Conservation (phyloP, 139 green algal genomes). For the Coelastrella sp. region DNA sequence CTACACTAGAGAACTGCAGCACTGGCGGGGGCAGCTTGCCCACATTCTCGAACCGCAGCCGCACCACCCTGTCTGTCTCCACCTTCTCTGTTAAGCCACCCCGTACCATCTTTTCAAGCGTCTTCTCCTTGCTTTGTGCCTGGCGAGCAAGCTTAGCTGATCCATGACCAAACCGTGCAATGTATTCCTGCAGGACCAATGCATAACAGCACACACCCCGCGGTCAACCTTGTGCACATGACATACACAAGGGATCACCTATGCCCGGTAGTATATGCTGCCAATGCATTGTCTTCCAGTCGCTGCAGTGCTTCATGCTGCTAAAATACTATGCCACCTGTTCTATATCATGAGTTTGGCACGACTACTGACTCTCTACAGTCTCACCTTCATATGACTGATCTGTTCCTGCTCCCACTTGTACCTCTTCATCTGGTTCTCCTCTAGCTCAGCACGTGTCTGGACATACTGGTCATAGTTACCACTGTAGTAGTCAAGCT, state of each 20-base stretch:
- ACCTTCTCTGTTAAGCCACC: slow-evolving; percentile 90
- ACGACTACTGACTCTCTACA: background rate
- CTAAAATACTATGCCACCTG: no score
- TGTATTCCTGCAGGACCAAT: slow-evolving; percentile 86
- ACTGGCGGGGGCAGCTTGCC: slow-evolving; percentile 96
- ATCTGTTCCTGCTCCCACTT: slow-evolving; percentile 91
- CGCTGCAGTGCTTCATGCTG: no score
- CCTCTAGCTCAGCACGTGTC: slow-evolving; percentile 91
- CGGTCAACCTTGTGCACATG: no score
- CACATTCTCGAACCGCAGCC: slow-evolving; percentile 90
- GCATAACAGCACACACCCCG: background rate
- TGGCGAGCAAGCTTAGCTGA: slow-evolving; percentile 93
- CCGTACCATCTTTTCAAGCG: slow-evolving; percentile 95
- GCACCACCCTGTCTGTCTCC: slow-evolving; percentile 80
- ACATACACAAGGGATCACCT: no score
- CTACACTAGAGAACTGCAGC: slow-evolving; percentile 87
- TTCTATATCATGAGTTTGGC: no score
- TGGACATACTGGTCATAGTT: slow-evolving; percentile 94
- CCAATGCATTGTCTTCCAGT: no score
- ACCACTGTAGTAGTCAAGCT: slow-evolving; percentile 93
- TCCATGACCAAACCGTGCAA: slow-evolving; percentile 92
- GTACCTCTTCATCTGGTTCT: slow-evolving; percentile 97
- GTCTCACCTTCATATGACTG: slow-evolving; percentile 75
- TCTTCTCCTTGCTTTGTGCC: slow-evolving; percentile 97
- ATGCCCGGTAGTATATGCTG: no score